phyloP scores from a whole-genome alignment of 305 asterid genomes.

The Withania somnifera region DNA sequence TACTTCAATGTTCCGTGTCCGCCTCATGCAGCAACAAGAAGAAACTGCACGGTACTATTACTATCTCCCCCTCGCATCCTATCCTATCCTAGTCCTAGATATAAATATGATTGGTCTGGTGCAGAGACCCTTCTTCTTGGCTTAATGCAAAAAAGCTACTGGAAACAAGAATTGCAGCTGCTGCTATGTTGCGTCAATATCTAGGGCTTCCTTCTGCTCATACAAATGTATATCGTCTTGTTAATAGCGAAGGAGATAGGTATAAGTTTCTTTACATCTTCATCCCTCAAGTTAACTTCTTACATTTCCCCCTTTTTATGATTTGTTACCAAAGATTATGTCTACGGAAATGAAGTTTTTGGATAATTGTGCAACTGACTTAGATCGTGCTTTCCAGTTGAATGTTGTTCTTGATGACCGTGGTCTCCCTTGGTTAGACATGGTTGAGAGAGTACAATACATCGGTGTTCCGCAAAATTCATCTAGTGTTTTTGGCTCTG shows the following conservation, averaged over 20 bases:
- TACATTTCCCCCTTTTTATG: neutral
- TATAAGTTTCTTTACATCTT: constrained; percentile 7
- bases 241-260: constrained; percentile 94
- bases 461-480: neutral
- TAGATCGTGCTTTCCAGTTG: neutral
- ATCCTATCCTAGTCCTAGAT: too few relatives aligned
- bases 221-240: constrained; percentile 44
- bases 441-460: too few relatives aligned
- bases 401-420: neutral
- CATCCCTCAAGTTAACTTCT: neutral
- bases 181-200: constrained; percentile 25
- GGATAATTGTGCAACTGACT: neutral
- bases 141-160: constrained; percentile 32
- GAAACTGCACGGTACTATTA: constrained; percentile 47
- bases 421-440: neutral
- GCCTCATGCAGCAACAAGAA: constrained; percentile 86
- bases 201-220: constrained; percentile 34
- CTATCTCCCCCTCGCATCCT: neutral
- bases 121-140: constrained; percentile 62
- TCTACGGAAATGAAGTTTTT: neutral
- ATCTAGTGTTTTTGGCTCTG: neutral
- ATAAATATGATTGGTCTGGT: neutral
- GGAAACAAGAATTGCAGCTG: constrained; percentile 36
- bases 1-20: constrained; percentile 88
- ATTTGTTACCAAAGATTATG: neutral